Base-by-base conservation (phyloP, 305 asterid genomes). In the Caryopteris hybrid region DNA sequence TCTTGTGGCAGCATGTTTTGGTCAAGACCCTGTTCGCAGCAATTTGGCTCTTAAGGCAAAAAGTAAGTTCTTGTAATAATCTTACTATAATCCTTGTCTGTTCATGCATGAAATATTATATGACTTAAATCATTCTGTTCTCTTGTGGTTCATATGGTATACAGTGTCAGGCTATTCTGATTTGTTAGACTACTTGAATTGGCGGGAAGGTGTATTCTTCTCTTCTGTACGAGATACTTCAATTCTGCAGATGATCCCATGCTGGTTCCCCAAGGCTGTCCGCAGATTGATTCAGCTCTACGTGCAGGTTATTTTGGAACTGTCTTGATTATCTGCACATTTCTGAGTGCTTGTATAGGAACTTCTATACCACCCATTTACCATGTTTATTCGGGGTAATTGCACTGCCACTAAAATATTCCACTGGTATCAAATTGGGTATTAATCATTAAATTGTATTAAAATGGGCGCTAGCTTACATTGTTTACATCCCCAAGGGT, bases 191-290 rank as follows among this genome's bases (percentile, higher is more conserved):
- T 95, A 90, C 83, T 82, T 94, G 88, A 80, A 81, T 74, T 95
- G 99, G 99, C 89, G 99, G 77, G 97, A 91, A 82, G 92, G 84
- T 56, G 85, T 91, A 71, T 95, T 89, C 87, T 91, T 81, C 80
- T 95, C 99, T 63, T 88, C 97, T 61, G 82, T 81, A 71, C 86
- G 79, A 62, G 99, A 95, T 77, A 85, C 99, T 57, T 89, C 99
- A 69, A 81, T 95, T 67, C 88, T 88, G 74, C 98, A 91, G 86
- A 95, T 95, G 98, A 85, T 95, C 41, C 99, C 99, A 1, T 88
- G 87, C 85, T 88, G 98, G 98, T 95, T 91, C 72, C 88, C 99
- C 29, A 95, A 91, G 90, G 70, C 94, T 70, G 91, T 95, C 31
- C 85, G 99, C 74, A 88, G 98, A 92, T 80, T 95, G 84, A 73